Evolutionary conservation across 208 protist genomes (phyloP).

Genomic region (Leishmania braziliensis): DNA sequence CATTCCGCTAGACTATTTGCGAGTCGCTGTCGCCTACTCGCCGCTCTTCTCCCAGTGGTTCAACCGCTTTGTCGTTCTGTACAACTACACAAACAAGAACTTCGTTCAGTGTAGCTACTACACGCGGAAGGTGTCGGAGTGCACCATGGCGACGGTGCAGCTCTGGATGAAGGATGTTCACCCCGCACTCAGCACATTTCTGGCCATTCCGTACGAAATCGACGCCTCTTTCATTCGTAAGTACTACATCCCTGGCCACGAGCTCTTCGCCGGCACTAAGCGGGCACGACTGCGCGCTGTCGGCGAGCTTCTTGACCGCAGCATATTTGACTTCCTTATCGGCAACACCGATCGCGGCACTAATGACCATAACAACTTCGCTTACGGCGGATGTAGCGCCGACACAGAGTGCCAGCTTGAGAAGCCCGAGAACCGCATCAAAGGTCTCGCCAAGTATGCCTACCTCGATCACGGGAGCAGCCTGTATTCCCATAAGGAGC

Average conservation of each 20-base stretch:
- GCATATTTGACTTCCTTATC: conserved; percentile 88
- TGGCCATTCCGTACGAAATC: conserved; percentile 68
- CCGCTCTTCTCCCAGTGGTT: conserved; percentile 84
- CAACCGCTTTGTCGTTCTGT: conserved; percentile 60
- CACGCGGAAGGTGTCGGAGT: conserved; percentile 28
- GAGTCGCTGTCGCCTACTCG: conserved; percentile 65
- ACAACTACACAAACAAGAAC: conserved; percentile 62
- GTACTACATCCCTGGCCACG: conserved; percentile 72
- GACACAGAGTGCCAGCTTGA: conserved; percentile 46
- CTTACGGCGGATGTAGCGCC: conserved; percentile 79
- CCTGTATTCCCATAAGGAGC: conserved; percentile 82
- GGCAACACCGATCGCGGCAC: conserved; percentile 82
- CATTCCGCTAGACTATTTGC: conserved; percentile 76
- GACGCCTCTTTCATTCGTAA: conserved; percentile 59
- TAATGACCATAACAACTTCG: conserved; percentile 90
- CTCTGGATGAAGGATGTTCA: conserved; percentile 90
- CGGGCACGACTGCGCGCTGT: conserved; percentile 59
- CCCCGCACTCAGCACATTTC: conserved; percentile 60
- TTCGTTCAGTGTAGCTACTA: conserved; percentile 58
- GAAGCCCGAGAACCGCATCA: conserved; percentile 39
- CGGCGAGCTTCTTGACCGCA: conserved; percentile 74
- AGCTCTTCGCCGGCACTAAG: conserved; percentile 52
- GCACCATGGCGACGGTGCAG: conserved; percentile 70
- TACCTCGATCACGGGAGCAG: conserved; percentile 87
- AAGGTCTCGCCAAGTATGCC: conserved; percentile 77